Percentiles rank a stretch among this genome's conserved stretches.
Evolutionary conservation across 306 rosid genomes (phyloP).

Genomic region (Castanea sativa): DNA sequence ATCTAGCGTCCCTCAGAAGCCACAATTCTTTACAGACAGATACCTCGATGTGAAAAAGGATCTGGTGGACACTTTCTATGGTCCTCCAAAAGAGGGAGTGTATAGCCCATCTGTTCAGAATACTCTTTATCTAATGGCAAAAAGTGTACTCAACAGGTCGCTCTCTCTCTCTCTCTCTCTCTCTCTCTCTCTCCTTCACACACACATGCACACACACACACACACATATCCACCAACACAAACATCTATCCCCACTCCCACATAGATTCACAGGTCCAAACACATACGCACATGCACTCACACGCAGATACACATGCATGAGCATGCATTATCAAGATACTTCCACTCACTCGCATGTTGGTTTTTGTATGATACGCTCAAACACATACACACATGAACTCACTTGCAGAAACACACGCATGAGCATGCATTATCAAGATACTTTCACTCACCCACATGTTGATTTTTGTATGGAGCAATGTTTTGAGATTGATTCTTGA

Average conservation of each 20-base stretch:
- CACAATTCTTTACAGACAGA: slow-evolving; percentile 63
- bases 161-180: slow-evolving; percentile 21
- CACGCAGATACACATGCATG: no score
- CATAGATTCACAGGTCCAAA: background rate
- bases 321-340: background rate
- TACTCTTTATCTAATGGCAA: slow-evolving; percentile 91
- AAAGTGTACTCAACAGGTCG: slow-evolving; percentile 66
- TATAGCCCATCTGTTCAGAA: slow-evolving; percentile 94
- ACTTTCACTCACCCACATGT: background rate
- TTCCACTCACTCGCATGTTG: background rate
- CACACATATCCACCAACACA: background rate
- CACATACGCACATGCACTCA: background rate
- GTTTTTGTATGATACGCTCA: background rate
- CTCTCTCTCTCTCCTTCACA: background rate
- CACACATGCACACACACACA: background rate
- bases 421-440: background rate
- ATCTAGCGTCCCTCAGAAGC: slow-evolving; percentile 53
- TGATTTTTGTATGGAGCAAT: background rate
- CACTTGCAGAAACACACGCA: background rate
- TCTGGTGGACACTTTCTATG: slow-evolving; percentile 67
- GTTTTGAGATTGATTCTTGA: slow-evolving; percentile 9
- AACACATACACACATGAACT: no score
- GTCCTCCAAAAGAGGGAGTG: slow-evolving; percentile 72
- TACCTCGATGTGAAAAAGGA: slow-evolving; percentile 59
- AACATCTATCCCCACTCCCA: background rate